Evolutionary conservation across 768 basidiomycete genomes (phyloP).

Genomic region (Boletus speciosus): DNA sequence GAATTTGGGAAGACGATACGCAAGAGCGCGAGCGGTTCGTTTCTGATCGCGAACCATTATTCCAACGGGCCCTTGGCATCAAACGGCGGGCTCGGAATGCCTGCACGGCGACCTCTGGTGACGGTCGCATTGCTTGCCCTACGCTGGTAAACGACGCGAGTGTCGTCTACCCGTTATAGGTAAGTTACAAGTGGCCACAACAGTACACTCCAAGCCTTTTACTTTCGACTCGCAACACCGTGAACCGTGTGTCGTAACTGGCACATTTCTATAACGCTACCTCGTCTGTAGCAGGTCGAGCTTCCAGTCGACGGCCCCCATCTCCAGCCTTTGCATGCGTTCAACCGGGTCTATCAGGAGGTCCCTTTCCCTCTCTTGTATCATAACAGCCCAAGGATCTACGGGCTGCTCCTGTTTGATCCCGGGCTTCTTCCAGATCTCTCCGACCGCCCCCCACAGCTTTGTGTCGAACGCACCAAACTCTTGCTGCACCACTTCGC

Average conservation of each 20-base stretch:
- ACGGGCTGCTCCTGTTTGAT: conserved; percentile 24
- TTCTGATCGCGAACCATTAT: no score
- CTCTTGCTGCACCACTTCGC: conserved; percentile 57
- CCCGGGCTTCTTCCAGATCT: conserved; percentile 55
- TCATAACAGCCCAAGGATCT: conserved; percentile 50
- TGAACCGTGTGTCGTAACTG: not conserved
- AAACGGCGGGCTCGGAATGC: no score
- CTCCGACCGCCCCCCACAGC: conserved; percentile 54
- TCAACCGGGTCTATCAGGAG: conserved; percentile 47
- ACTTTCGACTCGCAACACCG: not conserved
- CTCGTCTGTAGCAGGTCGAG: conserved; percentile 21
- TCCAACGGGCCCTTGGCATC: no score
- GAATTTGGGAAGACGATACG: no score
- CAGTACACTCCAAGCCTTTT: not conserved
- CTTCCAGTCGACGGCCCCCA: conserved; percentile 19
- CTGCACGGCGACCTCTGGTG: no score
- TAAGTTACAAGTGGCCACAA: no score
- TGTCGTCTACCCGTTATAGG: no score
- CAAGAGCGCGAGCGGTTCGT: no score
- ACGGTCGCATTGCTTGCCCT: no score
- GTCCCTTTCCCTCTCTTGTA: conserved; percentile 51
- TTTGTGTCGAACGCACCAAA: conserved; percentile 55
- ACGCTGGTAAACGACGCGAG: no score
- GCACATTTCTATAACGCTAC: not conserved
- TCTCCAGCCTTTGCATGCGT: conserved; percentile 49